These are phyloP conservation scores for Teratosphaeria viscida DNA, from an alignment of 2,329 filamentous ascomycete genomes.

Conservation along the genomic window DNA sequence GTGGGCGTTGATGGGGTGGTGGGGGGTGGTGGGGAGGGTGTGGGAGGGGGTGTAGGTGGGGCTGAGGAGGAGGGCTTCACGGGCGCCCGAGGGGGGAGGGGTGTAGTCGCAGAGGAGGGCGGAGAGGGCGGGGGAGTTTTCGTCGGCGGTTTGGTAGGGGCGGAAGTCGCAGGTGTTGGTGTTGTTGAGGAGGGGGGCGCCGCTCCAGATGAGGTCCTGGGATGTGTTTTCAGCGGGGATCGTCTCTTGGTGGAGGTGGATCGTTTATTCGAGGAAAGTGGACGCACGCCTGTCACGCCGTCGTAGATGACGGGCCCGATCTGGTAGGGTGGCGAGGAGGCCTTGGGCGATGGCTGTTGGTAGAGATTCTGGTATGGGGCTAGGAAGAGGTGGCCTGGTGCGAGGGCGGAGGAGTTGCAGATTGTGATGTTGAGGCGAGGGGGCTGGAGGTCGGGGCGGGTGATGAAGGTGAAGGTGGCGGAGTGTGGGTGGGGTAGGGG, in stretches of 20 bases:
- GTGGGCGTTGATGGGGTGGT: constrained; percentile 25
- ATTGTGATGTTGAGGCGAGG: neutral
- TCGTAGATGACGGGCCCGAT: constrained; percentile 1
- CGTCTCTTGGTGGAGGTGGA: too few relatives aligned
- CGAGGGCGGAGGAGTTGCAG: neutral
- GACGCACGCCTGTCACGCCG: neutral
- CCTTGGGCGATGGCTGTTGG: neutral
- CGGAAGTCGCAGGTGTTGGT: neutral
- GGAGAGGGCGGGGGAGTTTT: neutral
- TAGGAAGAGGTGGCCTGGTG: neutral
- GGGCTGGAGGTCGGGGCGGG: constrained; percentile 1
- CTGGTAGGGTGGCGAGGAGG: neutral
- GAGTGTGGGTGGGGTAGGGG: neutral
- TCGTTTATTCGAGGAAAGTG: too few relatives aligned
- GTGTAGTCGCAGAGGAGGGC: neutral
- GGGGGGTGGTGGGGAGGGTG: neutral
- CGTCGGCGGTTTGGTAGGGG: neutral
- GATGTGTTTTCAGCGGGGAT: neutral
- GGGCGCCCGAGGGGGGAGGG: constrained; percentile 1
- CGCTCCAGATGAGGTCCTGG: constrained; percentile 1
- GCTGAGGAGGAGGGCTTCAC: neutral
- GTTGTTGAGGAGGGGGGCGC: neutral
- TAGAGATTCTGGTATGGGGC: neutral
- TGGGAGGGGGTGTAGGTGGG: neutral
- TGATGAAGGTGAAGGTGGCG: neutral